These are phyloP conservation scores for Microcos paniculata DNA, from an alignment of 345 rosid species.

Conservation along the genomic window DNA sequence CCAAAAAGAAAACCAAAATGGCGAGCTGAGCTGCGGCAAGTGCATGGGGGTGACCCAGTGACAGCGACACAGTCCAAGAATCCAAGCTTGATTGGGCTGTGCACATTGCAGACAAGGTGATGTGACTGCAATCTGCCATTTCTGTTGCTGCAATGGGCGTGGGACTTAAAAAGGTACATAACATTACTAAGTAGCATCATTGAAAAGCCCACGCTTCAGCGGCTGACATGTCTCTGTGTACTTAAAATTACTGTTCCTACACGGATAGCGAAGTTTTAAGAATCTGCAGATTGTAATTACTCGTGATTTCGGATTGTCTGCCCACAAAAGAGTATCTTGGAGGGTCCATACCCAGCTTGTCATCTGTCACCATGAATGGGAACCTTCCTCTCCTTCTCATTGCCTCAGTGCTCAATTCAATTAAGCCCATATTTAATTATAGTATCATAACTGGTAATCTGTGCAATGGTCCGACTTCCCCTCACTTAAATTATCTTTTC, in stretches of 20 bases:
- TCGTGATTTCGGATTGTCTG: background rate
- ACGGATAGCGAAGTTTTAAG: background rate
- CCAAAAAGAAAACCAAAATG: background rate
- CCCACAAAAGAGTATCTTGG: background rate
- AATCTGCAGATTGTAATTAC: background rate
- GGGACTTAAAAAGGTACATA: background rate
- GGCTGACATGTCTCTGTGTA: conserved; percentile 1
- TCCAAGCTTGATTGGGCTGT: background rate
- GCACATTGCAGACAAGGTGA: background rate
- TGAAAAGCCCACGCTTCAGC: background rate
- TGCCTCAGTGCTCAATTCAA: background rate
- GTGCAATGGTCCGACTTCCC: too few species aligned
- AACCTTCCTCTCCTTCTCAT: conserved; percentile 9
- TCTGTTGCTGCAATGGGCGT: background rate
- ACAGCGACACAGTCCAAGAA: background rate
- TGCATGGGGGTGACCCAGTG: background rate
- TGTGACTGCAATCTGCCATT: background rate
- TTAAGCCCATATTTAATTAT: background rate
- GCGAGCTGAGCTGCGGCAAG: background rate
- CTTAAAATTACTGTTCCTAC: too few species aligned
- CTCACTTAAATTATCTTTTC: background rate
- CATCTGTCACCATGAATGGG: conserved; percentile 6
- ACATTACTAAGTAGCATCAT: background rate
- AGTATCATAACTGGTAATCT: too few species aligned
- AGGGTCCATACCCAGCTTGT: conserved; percentile 20